These are phyloP conservation scores for Arthrobotrys pseudoclavata DNA, from an alignment of 2,329 filamentous ascomycete genomes.

Conservation along the genomic window DNA sequence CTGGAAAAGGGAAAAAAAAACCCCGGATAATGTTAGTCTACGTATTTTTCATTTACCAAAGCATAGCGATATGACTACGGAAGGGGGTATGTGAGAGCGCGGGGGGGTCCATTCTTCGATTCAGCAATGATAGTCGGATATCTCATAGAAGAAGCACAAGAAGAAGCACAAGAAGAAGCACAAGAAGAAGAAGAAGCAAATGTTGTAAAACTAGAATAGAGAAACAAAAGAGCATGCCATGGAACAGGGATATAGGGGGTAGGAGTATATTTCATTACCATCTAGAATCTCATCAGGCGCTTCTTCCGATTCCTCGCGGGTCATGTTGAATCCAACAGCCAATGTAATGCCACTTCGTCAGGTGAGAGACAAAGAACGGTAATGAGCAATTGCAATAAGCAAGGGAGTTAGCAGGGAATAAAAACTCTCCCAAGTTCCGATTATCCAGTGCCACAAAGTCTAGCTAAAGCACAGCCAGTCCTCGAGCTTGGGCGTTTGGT, in stretches of 20 bases:
- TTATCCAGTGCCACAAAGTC: constrained; percentile 32
- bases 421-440: constrained; percentile 35
- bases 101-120: not conserved
- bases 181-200: not conserved
- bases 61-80: constrained; percentile 10
- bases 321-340: constrained; percentile 30
- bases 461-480: not conserved
- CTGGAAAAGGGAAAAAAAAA: constrained; percentile 65
- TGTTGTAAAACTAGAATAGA: not conserved
- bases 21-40: constrained; percentile 15
- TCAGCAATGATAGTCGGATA: constrained; percentile 26
- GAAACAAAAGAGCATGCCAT: constrained; percentile 7
- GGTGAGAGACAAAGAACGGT: not conserved
- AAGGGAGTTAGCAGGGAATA: not conserved
- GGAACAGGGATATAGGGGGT: constrained; percentile 33
- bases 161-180: not conserved
- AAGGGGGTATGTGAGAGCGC: not conserved
- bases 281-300: constrained; percentile 42
- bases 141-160: not conserved
- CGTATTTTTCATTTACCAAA: constrained; percentile 1
- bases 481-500: constrained; percentile 1
- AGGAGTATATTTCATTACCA: constrained; percentile 37
- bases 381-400: not conserved
- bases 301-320: constrained; percentile 50
- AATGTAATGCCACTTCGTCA: constrained; percentile 1